Evolutionary conservation across 805 yeast species (phyloP), one percentile per base, ranked within the genome.

Genomic region (Cephaloascus fragrans): DNA sequence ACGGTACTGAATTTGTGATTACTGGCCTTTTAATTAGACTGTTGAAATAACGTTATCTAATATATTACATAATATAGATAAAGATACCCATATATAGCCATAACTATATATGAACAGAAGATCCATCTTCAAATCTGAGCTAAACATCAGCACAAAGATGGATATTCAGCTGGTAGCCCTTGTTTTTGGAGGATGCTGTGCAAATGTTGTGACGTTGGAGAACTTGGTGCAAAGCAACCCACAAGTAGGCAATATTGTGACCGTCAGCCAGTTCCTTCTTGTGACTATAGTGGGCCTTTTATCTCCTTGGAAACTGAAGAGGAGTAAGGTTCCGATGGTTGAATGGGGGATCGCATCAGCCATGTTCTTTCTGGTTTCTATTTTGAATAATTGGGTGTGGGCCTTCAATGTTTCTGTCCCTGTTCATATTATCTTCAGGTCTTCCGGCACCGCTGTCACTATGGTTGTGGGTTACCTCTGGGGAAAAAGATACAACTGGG

Each of bases 161-260:
- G n/a, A n/a, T n/a, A n/a, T n/a, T n/a, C n/a, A n/a, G n/a, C n/a
- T n/a, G n/a, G n/a, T n/a, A n/a, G 33, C 49, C 9, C 59, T 73
- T 26, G 73, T 80, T 10, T 77, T 80, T 49, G 83, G 84, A 0
- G 87, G 89, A 3, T 83, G 93, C 53, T 83, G 93, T 52, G 60
- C 77, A 26, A 83, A 80, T 53, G 88, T 80, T 20, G 61, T 73
- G 41, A 67, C 83, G 1, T 57, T 83, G 37, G 93, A 83, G 52
- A 53, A 64, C 19, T 57, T 82, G 15, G 55, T 80, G 2, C 32
- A 42, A 18, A 41, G 47, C 12, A 49, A 59, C 18, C 51, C 71
- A 1, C 52, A 51, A 35, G 49, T 63, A 6, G 81, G 83, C 3
- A 61, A 64, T 18, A 54, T 79, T 12, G 59, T 83, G 9, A 82